Base-by-base conservation (phyloP, 257 asterid species). In the Prunella vulgaris region DNA sequence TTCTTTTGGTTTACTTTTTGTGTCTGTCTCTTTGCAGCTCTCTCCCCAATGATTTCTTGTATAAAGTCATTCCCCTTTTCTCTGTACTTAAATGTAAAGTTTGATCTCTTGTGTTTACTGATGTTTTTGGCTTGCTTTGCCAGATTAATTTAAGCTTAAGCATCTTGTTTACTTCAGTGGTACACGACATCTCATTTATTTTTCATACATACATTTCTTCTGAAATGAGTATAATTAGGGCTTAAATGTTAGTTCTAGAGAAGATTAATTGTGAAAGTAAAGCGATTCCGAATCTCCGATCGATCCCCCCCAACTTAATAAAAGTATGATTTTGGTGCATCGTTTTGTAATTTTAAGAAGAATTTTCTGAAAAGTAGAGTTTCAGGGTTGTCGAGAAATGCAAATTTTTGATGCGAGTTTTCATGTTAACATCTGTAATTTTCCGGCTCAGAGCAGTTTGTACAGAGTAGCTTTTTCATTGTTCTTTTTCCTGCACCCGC, bases 331-430 rank as follows among this genome's bases (percentile, higher is more conserved):
- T 30, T 28, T 61, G 61, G 64, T 68, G 67, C 40, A 10, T 64
- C 17, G 5, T 5, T 60, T 42, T 57, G 71, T 72, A 25, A 24
- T 63, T 21, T 56, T 67, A 60, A 58, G 70, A 15, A 28, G 15
- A 14, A 9, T 69, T 53, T 68, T 44, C 42, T 63, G 60, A 44
- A 62, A 68, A 49, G 57, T 66, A 69, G 70, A 44, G 77, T 83
- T 80, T 65, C 66, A 58, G 71, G 58, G 59, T 69, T 74, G 53
- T 70, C 28, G 42, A 58, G 58, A 25, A 65, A 30, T 53, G 72
- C 70, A 62, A 51, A 27, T 53, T 64, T 9, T 70, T 78, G 85
- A 79, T 84, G 82, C 80, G 81, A 84, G 72, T 79, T 74, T 73
- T 82, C 77, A 54, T 79, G 76, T 32, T 60, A 74, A 62, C 70